These are phyloP conservation scores for Lasiosphaeria hispida DNA, from an alignment of 495 filamentous ascomycete genomes.

Conservation along the genomic window DNA sequence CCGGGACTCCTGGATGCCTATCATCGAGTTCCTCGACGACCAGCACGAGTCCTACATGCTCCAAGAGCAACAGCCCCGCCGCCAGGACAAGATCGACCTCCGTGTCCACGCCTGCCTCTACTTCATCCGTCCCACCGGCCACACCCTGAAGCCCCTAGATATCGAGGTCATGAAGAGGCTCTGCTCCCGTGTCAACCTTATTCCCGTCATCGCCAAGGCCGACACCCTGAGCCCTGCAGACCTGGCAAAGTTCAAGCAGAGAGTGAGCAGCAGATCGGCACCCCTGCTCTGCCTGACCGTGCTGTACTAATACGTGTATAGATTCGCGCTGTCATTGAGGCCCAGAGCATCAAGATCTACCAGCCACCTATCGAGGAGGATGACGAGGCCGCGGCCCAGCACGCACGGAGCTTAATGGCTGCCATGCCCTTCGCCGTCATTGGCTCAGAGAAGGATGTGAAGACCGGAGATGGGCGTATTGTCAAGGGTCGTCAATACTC, in stretches of 20 bases:
- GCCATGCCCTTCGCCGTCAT: slow-evolving; percentile 99
- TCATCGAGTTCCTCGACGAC: slow-evolving; percentile 99
- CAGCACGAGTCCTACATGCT: slow-evolving; percentile 99
- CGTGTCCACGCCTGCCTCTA: slow-evolving; percentile 98
- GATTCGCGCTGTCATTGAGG: slow-evolving; percentile 94
- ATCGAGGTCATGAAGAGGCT: slow-evolving; percentile 99
- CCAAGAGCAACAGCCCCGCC: slow-evolving; percentile 98
- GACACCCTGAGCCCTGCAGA: slow-evolving; percentile 94
- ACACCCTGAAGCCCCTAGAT: slow-evolving; percentile 96
- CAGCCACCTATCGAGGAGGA: slow-evolving; percentile 96
- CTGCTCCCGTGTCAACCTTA: slow-evolving; percentile 95
- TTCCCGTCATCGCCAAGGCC: slow-evolving; percentile 97
- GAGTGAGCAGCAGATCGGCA: slow-evolving; percentile 52
- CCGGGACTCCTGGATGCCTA: slow-evolving; percentile 98
- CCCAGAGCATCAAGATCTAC: slow-evolving; percentile 99
- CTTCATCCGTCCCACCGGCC: slow-evolving; percentile 97
- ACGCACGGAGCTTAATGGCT: slow-evolving; percentile 88
- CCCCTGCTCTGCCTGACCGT: slow-evolving; percentile 17
- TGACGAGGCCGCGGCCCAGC: slow-evolving; percentile 90
- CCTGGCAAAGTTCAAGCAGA: slow-evolving; percentile 86
- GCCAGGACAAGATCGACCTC: slow-evolving; percentile 97
- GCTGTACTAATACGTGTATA: slow-evolving; percentile 37
- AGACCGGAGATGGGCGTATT: slow-evolving; percentile 89
- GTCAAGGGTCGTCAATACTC: slow-evolving; percentile 98
- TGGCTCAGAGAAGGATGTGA: slow-evolving; percentile 98